Base-by-base conservation (phyloP, 169 alveolate species). In the Prorocentrum cordatum region DNA sequence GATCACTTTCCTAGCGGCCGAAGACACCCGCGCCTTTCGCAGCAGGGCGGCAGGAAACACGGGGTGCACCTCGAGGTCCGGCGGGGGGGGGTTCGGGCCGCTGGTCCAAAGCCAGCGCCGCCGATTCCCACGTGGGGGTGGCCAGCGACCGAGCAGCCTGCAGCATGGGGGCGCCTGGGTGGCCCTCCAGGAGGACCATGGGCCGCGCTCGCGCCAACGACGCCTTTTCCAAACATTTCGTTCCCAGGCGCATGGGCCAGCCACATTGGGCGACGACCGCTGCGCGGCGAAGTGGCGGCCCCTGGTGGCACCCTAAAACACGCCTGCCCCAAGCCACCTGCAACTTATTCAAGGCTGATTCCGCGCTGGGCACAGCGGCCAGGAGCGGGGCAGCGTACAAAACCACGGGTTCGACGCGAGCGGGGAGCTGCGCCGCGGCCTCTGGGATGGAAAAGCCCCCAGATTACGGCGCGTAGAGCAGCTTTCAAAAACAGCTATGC, bases 301-400 rank as follows among this genome's bases (percentile, higher is more conserved):
- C 66, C 26, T 71, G 32, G 3, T 32, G 38, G 4, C 58, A 14
- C 2, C 83, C 83, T 45, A 71, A 42, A 2, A 71, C 20, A 39
- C 24, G 9, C 39, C 42, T 71, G 1, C 80, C 80, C 80, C 80
- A 68, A 0, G n/a, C 22, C 80, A 59, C 35, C 62, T 68, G 80
- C 62, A 68, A 26, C 29, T 50, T 20, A 61, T 68, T 68, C 18
- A 71, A 29, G 10, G 24, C 27, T 62, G 35, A 38, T 7, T 10
- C 10, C 0, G 22, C 83, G 12, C 83, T 66, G n/a, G 64, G 83
- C 2, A 36, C 83, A 24, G 24, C n/a, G 4, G 42, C 58, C 9
- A 71, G 62, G 42, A 71, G 42, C 26, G 83, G 83, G 0, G 66
- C 83, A 7, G 59, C 31, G n/a, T 42, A 26, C 32, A 39, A 18